Evolutionary conservation across 2,329 filamentous ascomycete species (phyloP).

Genomic region (Alternaria brassicicola): DNA sequence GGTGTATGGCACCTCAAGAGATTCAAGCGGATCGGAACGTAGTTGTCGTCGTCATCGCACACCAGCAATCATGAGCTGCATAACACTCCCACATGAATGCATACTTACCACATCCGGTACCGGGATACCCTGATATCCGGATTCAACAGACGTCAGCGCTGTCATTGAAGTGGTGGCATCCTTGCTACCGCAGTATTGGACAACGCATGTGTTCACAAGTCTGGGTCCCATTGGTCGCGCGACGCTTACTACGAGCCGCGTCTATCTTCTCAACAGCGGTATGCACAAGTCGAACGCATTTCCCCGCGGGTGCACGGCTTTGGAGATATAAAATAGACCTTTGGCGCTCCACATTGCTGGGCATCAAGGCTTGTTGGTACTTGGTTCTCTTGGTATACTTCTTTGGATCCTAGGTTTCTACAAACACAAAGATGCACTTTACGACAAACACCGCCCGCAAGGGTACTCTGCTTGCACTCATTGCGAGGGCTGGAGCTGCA

Average conservation of each 20-base stretch:
- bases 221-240: not conserved
- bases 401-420: not conserved
- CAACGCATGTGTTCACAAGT: not conserved
- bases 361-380: slow-evolving; percentile 28
- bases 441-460: slow-evolving; percentile 4
- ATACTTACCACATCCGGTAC: not conserved
- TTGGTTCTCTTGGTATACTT: slow-evolving; percentile 10
- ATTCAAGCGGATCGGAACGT: not conserved
- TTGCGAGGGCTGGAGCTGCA: slow-evolving; percentile 19
- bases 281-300: not conserved
- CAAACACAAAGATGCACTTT: slow-evolving; percentile 13
- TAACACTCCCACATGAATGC: not conserved
- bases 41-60: not conserved
- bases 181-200: not conserved
- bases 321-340: slow-evolving; percentile 19
- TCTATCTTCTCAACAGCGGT: not conserved
- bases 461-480: slow-evolving; percentile 19
- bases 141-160: not conserved
- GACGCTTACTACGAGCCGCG: slow-evolving; percentile 4
- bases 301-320: not conserved
- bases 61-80: not conserved
- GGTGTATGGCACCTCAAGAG: not conserved
- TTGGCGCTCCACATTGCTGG: slow-evolving; percentile 14
- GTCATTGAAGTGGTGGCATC: not conserved
- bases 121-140: not conserved